Base-by-base conservation (phyloP, 192 early-diverging fungal genomes). In the Gryganskiella cystojenkinii region DNA sequence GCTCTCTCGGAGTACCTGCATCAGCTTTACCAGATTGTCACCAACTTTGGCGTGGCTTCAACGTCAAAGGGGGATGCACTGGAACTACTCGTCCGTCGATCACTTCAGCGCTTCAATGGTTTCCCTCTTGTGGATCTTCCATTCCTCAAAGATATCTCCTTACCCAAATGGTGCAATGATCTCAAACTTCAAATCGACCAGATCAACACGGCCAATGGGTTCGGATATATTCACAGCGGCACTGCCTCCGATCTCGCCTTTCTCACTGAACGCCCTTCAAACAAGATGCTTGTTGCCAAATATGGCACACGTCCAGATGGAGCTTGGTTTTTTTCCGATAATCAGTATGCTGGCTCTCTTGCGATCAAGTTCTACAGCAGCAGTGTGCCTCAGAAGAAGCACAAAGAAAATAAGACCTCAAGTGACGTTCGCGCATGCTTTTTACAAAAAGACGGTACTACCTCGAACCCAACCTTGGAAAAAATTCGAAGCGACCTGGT, bases 181-280 rank as follows among this genome's bases (percentile, higher is more conserved):
- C 59, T 63, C 2, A 40, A 47, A 53, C 72, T 75, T 42, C 72
- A 75, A 20, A 74, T 74, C 35, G 71, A 74, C 19, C 63, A 24
- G 4, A 59, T 75, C 27, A 61, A 67, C 46, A 65, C 61, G 24
- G 61, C 70, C 7, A 25, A 51, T 25, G 61, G 70, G 33, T 72
- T 72, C 58, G 50, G 50, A 62, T 67, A 62, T 35, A 8, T 0
- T 3, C 45, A 13, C 33, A 22, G 14, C 19, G 53, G 43, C 13
- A 5, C 33, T 45, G 13, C 1, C 0, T 49, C 44, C 0, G 72
- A 75, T 67, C 59, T 75, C 19, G 43, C 6, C 0, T 75, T 75
- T 24, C 59, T 75, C 50, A 49, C 17, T 20, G 47, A 67, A 1
- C 0, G 64, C 55, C 72, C 72, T 45, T 24, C 63, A 25, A 67